Percentiles rank a stretch among this genome's conserved stretches.
Evolutionary conservation across 2,329 filamentous ascomycete species (phyloP).

Genomic region (Aspergillus novoparasiticus): DNA sequence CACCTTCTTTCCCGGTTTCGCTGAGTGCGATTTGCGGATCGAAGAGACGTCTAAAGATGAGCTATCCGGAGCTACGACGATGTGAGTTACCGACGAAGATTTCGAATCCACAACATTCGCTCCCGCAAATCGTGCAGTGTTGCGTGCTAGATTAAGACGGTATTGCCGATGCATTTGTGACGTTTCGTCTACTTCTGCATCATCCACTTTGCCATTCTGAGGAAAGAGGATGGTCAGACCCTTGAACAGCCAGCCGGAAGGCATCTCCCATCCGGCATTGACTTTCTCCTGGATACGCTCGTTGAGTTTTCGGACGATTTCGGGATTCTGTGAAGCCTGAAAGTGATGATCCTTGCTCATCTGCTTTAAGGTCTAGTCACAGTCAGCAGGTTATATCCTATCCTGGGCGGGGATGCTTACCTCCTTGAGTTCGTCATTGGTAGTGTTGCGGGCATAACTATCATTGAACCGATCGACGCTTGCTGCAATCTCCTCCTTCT

Average conservation of each 20-base stretch:
- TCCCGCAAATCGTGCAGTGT: constrained; percentile 69
- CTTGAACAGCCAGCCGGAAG: constrained; percentile 53
- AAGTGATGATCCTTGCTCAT: constrained; percentile 35
- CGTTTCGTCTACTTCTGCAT: neutral
- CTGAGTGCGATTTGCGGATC: constrained; percentile 34
- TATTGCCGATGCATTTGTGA: constrained; percentile 7
- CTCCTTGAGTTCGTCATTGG: constrained; percentile 62
- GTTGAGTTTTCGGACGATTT: constrained; percentile 59
- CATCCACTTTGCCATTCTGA: constrained; percentile 2
- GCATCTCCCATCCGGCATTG: constrained; percentile 32
- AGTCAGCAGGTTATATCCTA: constrained; percentile 8
- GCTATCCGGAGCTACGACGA: constrained; percentile 61
- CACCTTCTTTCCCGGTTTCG: constrained; percentile 46
- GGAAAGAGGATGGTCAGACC: constrained; percentile 50
- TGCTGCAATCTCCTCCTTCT: constrained; percentile 56
- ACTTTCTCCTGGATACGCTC: constrained; percentile 55
- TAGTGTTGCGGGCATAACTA: constrained; percentile 74
- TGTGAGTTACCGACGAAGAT: constrained; percentile 67
- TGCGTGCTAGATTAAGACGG: constrained; percentile 52
- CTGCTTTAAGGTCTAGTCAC: constrained; percentile 40
- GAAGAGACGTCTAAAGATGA: constrained; percentile 46
- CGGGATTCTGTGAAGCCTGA: constrained; percentile 46
- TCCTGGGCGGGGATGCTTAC: constrained; percentile 27
- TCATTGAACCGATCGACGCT: constrained; percentile 80
- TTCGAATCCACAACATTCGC: constrained; percentile 60